Evolutionary conservation across 1,284 basidiomycete species (phyloP), one percentile per base, ranked within the genome.

Genomic region (Puccinia triticina): DNA sequence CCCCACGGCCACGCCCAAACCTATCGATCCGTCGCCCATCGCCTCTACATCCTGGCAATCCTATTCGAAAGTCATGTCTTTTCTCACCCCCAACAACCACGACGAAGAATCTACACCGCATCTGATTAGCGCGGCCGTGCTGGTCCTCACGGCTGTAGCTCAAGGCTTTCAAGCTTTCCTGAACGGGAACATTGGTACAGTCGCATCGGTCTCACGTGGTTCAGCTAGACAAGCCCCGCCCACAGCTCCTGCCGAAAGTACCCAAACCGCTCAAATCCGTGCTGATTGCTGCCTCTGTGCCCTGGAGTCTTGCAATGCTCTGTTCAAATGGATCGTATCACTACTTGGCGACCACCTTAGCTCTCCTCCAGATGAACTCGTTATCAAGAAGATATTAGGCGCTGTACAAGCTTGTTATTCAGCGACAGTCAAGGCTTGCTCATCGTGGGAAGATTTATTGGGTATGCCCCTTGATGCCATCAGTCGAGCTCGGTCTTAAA

Each of bases 121-220:
- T n/a, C 71, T 53, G 71, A 73, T 37, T 55, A 55, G n/a, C n/a
- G 71, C 34, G 23, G 71, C 69, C n/a, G 34, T 50, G 16, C 46
- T 81, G 34, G 55, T 81, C 67, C 55, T 72, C 32, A 74, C 69
- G 29, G 79, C 71, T 26, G 40, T 81, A 48, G 79, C 79, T 18
- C 79, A 81, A 53, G 79, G 79, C 50, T 81, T 81, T 34, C 79
- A 73, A 61, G 79, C 79, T 34, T 81, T 81, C 57, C 57, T 81
- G 26, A 81, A 81, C 53, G 79, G 67, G 2, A 73, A 71, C 29
- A 61, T 34, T 37, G 57, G 71, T 37, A n/a, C 57, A 64, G 43
- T 72, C 16, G 23, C 26, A 16, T 53, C 79, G 14, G 26, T 61
- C 23, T 50, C 71, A n/a, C 69, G 71, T 48, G 46, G 32, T n/a